Conservation (phyloP, 306 rosid species). For the Sophora flavescens region DNA sequence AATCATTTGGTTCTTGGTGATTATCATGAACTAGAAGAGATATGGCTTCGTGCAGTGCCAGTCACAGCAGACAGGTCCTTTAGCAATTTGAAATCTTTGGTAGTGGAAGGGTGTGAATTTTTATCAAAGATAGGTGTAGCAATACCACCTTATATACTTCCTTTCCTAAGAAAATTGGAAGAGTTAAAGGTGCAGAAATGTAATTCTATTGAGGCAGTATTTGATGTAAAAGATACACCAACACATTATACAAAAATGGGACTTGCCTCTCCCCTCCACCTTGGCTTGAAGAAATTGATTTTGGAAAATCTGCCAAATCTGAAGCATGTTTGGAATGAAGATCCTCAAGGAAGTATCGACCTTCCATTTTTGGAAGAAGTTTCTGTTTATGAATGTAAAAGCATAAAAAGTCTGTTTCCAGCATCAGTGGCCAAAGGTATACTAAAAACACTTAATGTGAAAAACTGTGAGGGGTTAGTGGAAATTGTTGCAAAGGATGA, state of each 20-base stretch:
- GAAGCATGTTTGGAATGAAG: conserved; percentile 24
- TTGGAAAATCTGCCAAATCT: no score
- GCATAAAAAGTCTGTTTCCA: conserved; percentile 7
- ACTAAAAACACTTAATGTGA: background rate
- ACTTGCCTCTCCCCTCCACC: no score
- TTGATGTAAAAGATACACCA: no score
- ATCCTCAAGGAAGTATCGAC: background rate
- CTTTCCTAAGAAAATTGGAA: no score
- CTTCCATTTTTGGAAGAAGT: background rate
- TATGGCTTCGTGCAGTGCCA: conserved; percentile 19
- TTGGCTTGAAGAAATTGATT: no score
- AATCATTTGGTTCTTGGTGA: background rate
- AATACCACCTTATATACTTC: no score
- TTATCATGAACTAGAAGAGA: background rate
- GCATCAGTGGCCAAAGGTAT: background rate
- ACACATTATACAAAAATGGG: no score
- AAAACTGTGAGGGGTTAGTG: background rate
- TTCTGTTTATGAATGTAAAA: background rate
- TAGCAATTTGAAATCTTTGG: background rate
- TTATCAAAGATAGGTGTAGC: no score
- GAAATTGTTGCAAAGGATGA: conserved; percentile 1
- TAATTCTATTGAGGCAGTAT: no score
- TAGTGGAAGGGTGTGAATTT: no score
- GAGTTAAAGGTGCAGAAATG: no score
- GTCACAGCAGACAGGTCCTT: background rate